These are phyloP conservation scores for Phytophthora hibernalis DNA, from an alignment of 352 stramenopile genomes.

Conservation along the genomic window DNA sequence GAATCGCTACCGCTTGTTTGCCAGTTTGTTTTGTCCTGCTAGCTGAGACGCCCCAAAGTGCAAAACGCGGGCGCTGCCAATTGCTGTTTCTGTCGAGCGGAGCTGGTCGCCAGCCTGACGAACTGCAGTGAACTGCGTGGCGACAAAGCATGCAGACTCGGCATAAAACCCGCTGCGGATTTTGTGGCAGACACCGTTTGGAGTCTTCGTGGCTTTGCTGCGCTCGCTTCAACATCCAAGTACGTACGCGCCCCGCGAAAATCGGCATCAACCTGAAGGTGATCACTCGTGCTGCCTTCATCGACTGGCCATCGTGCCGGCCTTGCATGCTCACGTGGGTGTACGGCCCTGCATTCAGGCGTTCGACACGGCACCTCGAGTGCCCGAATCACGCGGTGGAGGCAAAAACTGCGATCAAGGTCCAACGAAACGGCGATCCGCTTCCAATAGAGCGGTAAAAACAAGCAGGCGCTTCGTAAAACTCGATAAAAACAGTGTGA, in stretches of 20 bases:
- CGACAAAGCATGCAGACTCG: slow-evolving; percentile 1
- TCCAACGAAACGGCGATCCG: neutral
- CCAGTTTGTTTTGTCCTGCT: too few relatives aligned
- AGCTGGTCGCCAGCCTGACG: neutral
- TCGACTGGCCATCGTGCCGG: neutral
- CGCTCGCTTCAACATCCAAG: slow-evolving; percentile 5
- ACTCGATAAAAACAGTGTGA: too few relatives aligned
- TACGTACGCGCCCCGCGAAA: slow-evolving; percentile 5
- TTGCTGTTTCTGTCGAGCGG: too few relatives aligned
- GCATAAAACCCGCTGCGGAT: neutral
- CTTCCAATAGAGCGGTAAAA: too few relatives aligned
- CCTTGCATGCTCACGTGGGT: neutral
- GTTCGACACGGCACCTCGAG: neutral
- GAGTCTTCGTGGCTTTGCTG: neutral
- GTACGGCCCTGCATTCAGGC: slow-evolving; percentile 1
- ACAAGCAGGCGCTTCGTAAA: too few relatives aligned
- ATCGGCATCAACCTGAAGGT: neutral
- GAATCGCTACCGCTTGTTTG: too few relatives aligned
- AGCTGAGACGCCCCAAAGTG: too few relatives aligned
- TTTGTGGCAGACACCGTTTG: slow-evolving; percentile 1
- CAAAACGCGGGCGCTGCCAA: too few relatives aligned
- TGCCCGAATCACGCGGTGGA: neutral
- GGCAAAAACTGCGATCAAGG: neutral
- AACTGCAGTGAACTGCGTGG: neutral
- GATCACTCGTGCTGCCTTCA: neutral